Evolutionary conservation across 345 rosid genomes (phyloP).

Genomic region (Trapa incisa): DNA sequence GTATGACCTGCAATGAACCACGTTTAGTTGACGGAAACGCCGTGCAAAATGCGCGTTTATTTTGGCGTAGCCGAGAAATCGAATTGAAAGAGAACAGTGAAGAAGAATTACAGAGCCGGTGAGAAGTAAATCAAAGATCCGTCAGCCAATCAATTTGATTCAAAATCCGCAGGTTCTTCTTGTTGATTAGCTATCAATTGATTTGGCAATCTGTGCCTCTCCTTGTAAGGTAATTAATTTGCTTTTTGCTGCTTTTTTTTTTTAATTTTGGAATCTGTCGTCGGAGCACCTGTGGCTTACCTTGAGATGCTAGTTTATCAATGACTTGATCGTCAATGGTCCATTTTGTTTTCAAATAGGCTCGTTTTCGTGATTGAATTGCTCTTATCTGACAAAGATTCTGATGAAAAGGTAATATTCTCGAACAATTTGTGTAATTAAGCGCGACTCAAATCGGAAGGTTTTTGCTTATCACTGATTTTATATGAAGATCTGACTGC

Average conservation of each 20-base stretch:
- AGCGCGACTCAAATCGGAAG: neutral
- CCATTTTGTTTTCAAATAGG: neutral
- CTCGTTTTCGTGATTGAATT: neutral
- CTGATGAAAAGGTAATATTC: neutral
- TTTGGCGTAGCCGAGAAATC: neutral
- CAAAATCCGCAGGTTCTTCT: neutral
- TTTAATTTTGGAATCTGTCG: neutral
- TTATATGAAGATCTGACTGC: neutral
- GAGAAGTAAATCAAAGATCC: neutral
- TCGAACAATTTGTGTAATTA: neutral
- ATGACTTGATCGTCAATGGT: neutral
- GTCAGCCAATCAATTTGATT: neutral
- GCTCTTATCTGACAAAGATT: neutral
- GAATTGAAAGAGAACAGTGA: neutral
- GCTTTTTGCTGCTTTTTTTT: neutral
- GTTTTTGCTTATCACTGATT: neutral
- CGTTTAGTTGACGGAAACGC: neutral
- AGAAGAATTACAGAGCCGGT: neutral
- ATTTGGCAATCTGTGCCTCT: neutral
- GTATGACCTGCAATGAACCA: neutral
- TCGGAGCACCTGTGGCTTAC: neutral
- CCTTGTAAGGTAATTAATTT: neutral
- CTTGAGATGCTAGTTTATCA: neutral
- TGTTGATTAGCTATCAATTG: neutral
- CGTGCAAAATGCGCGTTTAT: neutral